Evolutionary conservation across 495 filamentous ascomycete genomes (phyloP), one percentile per base, ranked within the genome.

Genomic region (Poronia punctata): DNA sequence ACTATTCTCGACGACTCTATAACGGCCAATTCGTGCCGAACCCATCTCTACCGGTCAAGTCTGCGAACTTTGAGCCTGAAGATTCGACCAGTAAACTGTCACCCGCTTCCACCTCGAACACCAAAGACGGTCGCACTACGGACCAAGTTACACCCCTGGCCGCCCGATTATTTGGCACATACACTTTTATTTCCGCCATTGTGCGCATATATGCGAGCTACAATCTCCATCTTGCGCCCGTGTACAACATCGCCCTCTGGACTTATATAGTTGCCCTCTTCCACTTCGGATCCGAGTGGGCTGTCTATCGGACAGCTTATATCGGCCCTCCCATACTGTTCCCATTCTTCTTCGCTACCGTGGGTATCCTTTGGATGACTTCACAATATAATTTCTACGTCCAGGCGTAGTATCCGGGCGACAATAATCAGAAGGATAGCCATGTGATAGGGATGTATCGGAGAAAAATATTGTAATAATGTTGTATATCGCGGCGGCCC

Each of bases 161-260:
- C 17, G 78, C 83, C 5, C 83, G 92, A 37, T 76, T 85, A 7
- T 96, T 97, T 57, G 93, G 87, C 28, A 94, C 87, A 42, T 99
- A 88, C 78, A 96, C 89, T 0, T 72, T 90, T 47, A 59, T 95
- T 35, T 74, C 80, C 9, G 67, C 75, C 23, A 62, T 95, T 23
- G 70, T 97, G 34, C 78, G 92, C 20, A 54, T 89, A 46, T 93
- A 92, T 52, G 86, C 87, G 7, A 84, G 84, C 18, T 96, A 95
- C 69, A 70, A 95, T 59, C 82, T 95, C 42, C 65, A 74, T 26
- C 76, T 83, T 38, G 68, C 77, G 2, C 65, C 66, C 22, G 58
- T 84, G 7, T 98, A 95, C 53, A 72, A 92, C 49, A 65, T 97
- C 22, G 83, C 81, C 11, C 50, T 88, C 24, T 83, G 73, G 75